Percentiles rank a stretch among this genome's conserved stretches.
Conservation (phyloP, 2,329 filamentous ascomycete species). For the Cladosporium sp. region DNA sequence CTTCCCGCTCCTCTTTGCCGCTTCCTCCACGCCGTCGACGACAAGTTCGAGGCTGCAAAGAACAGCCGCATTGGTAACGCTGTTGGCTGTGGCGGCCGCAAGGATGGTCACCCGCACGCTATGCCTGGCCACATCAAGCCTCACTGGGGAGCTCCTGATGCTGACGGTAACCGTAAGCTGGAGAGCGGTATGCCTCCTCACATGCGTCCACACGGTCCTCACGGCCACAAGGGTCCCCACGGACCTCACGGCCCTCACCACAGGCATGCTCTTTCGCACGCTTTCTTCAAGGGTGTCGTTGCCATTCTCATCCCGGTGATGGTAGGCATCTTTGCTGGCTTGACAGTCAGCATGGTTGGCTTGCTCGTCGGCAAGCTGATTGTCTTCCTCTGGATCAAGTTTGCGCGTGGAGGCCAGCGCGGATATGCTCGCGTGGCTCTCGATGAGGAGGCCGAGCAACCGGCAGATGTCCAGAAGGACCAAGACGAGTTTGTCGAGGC, state of each 20-base stretch:
- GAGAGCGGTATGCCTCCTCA: constrained; percentile 26
- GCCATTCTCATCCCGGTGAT: constrained; percentile 64
- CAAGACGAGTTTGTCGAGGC: constrained; percentile 20
- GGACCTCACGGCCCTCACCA: constrained; percentile 33
- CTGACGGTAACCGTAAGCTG: constrained; percentile 14
- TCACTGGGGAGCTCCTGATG: constrained; percentile 22
- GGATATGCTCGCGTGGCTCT: constrained; percentile 28
- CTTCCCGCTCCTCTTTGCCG: constrained; percentile 49
- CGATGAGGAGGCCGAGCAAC: constrained; percentile 16
- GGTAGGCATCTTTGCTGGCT: constrained; percentile 64
- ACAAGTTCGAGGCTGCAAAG: constrained; percentile 40
- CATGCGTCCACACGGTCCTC: constrained; percentile 21
- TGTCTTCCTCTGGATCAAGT: constrained; percentile 54
- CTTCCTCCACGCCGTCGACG: constrained; percentile 49
- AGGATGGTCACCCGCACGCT: constrained; percentile 20
- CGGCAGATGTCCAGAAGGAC: constrained; percentile 7
- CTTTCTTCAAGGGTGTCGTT: constrained; percentile 50
- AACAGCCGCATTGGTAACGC: constrained; percentile 33
- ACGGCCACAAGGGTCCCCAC: constrained; percentile 20
- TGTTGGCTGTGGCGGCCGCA: constrained; percentile 28
- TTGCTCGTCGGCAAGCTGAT: constrained; percentile 61
- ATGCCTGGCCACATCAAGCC: constrained; percentile 26
- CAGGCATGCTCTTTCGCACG: constrained; percentile 38
- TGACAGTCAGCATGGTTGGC: constrained; percentile 61
- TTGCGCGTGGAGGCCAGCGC: constrained; percentile 45